These are phyloP conservation scores for Ulota crispa DNA, from an alignment of 225 moss, liverwort and hornwort genomes.

Conservation along the genomic window DNA sequence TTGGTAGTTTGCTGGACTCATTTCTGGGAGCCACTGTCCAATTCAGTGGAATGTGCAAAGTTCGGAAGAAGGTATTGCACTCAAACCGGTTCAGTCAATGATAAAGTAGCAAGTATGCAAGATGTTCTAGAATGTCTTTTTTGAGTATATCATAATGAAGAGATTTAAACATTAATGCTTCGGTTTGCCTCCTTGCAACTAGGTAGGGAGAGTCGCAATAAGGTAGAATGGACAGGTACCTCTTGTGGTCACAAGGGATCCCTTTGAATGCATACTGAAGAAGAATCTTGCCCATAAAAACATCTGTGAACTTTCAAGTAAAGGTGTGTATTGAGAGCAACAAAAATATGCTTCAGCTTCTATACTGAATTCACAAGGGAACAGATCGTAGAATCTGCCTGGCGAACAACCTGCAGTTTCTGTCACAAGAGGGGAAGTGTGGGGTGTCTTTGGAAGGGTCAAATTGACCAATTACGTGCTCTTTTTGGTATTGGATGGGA, in stretches of 20 bases:
- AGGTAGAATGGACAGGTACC: neutral
- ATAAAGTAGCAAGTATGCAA: neutral
- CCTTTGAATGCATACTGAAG: neutral
- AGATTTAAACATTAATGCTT: neutral
- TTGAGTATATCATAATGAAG: neutral
- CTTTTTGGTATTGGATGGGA: too few relatives aligned
- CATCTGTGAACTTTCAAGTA: neutral
- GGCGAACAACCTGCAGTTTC: too few relatives aligned
- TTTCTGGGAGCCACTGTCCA: constrained; percentile 86
- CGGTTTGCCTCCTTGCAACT: neutral
- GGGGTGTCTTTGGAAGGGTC: too few relatives aligned
- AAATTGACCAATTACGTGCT: too few relatives aligned
- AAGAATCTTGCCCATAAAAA: neutral
- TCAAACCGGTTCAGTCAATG: neutral
- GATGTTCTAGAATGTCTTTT: neutral
- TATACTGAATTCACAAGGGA: too few relatives aligned
- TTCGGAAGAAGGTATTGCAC: constrained; percentile 73
- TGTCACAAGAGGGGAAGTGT: too few relatives aligned
- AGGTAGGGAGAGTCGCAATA: neutral
- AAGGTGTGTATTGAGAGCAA: neutral
- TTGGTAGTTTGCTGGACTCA: constrained; percentile 84
- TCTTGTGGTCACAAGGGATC: neutral
- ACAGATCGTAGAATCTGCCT: too few relatives aligned
- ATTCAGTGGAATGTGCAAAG: constrained; percentile 83
- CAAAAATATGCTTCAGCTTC: neutral